Percentiles rank a stretch among this genome's conserved stretches.
These are phyloP conservation scores for Echinosophora koreensis DNA, from an alignment of 306 rosid genomes.

Conservation along the genomic window DNA sequence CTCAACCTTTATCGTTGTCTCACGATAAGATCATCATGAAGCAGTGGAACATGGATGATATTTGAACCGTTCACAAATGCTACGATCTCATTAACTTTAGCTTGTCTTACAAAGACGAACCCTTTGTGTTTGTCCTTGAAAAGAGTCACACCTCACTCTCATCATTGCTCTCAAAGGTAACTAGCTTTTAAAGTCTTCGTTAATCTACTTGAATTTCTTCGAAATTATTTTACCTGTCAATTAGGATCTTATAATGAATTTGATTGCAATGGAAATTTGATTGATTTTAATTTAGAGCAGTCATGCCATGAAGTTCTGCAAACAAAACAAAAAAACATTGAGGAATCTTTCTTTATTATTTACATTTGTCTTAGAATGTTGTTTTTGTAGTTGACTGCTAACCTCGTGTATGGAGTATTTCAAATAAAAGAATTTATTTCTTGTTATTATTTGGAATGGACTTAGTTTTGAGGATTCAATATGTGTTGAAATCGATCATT, in stretches of 20 bases:
- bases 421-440: not conserved
- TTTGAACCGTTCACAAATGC: conserved; percentile 24
- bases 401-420: not conserved
- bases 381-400: conserved; percentile 15
- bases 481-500: not conserved
- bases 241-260: not conserved
- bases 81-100: conserved; percentile 26
- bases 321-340: not conserved
- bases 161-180: conserved; percentile 42
- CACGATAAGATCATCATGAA: conserved; percentile 34
- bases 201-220: too few species aligned
- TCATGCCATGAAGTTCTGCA: not conserved
- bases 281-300: not conserved
- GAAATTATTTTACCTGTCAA: too few species aligned
- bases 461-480: conserved; percentile 6
- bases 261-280: not conserved
- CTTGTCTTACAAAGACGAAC: conserved; percentile 28
- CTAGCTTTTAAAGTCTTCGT: not conserved
- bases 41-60: conserved; percentile 31
- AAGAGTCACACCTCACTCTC: conserved; percentile 33
- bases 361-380: conserved; percentile 18
- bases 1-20: conserved; percentile 53
- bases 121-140: conserved; percentile 29
- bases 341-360: conserved; percentile 16
- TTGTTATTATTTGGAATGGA: conserved; percentile 15